Base-by-base conservation (phyloP, 2,329 filamentous ascomycete genomes). In the Emericellopsis cladophorae region DNA sequence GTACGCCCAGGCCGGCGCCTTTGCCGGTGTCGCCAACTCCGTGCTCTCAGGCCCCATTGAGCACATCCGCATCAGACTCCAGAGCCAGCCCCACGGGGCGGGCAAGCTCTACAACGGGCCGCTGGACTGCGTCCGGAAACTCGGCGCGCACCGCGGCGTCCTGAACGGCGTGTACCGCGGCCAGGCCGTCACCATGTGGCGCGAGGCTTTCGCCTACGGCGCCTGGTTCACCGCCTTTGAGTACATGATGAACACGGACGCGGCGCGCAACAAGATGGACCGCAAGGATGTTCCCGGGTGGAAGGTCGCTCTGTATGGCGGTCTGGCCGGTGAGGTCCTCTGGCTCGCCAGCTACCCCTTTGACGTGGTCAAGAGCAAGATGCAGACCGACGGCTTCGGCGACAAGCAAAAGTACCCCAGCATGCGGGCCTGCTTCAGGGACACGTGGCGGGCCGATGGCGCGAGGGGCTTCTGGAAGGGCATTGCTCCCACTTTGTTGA, bases 301-400 rank as follows among this genome's bases (percentile, higher is more conserved):
- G 61, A 96, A 95, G 66, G 78, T 98, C 39, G 92, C 92, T 11
- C 66, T 86, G 11, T 98, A 96, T 59, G 92, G 92, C 48, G 92
- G 92, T 36, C 62, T 98, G 33, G 92, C 92, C 0, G 92, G 92
- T 51, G 92, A 98, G 70, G 86, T 80, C 40, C 74, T 98, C 43
- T 98, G 92, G 92, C 68, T 98, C 42, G 74, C 74, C 31, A 94
- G 87, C 56, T 98, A 98, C 65, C 92, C 92, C 18, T 83, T 98
- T 49, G 92, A 98, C 64, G 90, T 98, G 23, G 66, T 98, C 64
- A 98, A 98, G 83, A 95, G 87, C 65, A 96, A 95, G 76, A 95
- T 96, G 90, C 92, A 98, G 74, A 95, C 83, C 44, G 92, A 98
- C 64, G 89, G 85, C 0, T 92, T 95, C 57, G 87, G 85, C 5